These are phyloP conservation scores for Nannizziopsis arthrosporioides DNA, from an alignment of 2,329 filamentous ascomycete species.

Conservation along the genomic window DNA sequence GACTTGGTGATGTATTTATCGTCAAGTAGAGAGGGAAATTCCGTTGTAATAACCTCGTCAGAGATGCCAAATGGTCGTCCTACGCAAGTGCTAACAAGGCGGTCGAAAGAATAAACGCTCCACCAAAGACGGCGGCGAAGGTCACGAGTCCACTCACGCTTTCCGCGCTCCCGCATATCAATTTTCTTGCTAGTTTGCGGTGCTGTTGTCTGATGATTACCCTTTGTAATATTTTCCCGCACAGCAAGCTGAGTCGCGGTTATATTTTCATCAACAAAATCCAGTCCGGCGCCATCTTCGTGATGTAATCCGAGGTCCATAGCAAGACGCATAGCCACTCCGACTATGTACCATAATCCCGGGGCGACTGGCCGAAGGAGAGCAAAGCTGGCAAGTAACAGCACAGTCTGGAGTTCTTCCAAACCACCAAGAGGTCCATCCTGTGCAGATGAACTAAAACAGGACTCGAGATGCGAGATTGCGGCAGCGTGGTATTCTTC, in stretches of 20 bases:
- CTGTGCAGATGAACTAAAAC: constrained; percentile 52
- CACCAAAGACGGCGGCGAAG: constrained; percentile 83
- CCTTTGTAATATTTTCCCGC: constrained; percentile 10
- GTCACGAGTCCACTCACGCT: constrained; percentile 75
- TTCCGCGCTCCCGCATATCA: constrained; percentile 48
- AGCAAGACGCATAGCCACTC: constrained; percentile 78
- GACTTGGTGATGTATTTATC: constrained; percentile 74
- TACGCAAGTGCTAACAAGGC: constrained; percentile 89
- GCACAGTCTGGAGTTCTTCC: constrained; percentile 85
- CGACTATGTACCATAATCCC: constrained; percentile 93
- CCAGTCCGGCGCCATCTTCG: constrained; percentile 66
- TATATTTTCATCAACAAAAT: constrained; percentile 35
- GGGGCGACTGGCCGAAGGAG: constrained; percentile 82
- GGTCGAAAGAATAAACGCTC: constrained; percentile 90
- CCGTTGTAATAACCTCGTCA: constrained; percentile 92
- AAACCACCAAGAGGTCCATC: constrained; percentile 73
- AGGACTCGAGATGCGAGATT: constrained; percentile 80
- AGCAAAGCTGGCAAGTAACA: constrained; percentile 83
- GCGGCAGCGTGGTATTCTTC: constrained; percentile 95
- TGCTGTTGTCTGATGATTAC: constrained; percentile 1
- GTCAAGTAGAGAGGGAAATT: constrained; percentile 80
- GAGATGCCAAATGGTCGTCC: constrained; percentile 86
- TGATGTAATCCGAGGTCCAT: constrained; percentile 88
- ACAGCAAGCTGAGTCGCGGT: constrained; percentile 11
- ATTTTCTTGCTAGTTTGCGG: constrained; percentile 25